Evolutionary conservation across 2,329 filamentous ascomycete genomes (phyloP).

Genomic region (Fusarium transvaalense): DNA sequence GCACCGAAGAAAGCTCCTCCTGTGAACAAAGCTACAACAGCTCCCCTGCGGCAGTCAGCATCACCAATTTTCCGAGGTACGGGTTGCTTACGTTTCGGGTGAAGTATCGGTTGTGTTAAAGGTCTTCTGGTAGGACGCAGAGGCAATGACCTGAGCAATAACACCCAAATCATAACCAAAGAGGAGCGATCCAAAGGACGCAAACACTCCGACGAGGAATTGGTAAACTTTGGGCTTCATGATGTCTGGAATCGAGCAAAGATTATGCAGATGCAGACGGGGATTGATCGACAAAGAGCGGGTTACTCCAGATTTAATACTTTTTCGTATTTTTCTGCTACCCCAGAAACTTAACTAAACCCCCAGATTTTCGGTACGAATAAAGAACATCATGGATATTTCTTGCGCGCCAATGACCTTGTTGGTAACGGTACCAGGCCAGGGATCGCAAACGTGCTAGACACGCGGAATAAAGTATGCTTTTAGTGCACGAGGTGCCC

Average conservation of each 20-base stretch:
- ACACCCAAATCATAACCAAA: constrained; percentile 46
- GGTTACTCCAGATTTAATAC: constrained; percentile 6
- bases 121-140: constrained; percentile 42
- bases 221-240: constrained; percentile 58
- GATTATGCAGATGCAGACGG: background rate
- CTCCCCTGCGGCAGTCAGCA: constrained; percentile 15
- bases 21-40: constrained; percentile 77
- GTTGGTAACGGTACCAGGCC: background rate
- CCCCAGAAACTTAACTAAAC: background rate
- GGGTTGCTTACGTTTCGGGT: constrained; percentile 49
- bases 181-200: constrained; percentile 45
- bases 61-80: background rate
- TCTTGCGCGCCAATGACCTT: constrained; percentile 9
- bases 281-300: constrained; percentile 12
- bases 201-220: constrained; percentile 61
- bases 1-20: constrained; percentile 80
- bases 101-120: constrained; percentile 52
- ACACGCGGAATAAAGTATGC: background rate
- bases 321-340: background rate
- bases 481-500: constrained; percentile 4
- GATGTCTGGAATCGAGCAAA: background rate
- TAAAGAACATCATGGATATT: background rate
- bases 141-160: constrained; percentile 65
- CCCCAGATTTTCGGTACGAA: constrained; percentile 2
- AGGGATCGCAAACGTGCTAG: background rate